phyloP scores from a whole-genome alignment of 225 moss, liverwort and hornwort species.

The Pleurozium schreberi region DNA sequence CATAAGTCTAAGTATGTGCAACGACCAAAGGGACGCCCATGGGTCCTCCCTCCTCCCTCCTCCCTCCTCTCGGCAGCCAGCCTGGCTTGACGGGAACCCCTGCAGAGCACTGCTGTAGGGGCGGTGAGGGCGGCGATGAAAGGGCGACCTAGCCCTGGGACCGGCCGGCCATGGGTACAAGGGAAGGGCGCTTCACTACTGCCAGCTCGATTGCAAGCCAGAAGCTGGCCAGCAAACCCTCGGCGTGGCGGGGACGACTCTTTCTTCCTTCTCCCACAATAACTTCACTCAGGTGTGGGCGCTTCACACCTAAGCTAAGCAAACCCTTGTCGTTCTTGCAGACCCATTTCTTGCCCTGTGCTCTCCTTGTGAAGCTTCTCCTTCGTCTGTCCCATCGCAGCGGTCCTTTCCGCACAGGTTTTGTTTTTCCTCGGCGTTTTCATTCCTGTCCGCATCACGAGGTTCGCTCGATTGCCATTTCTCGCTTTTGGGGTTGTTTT shows the following conservation, averaged over 20 bases:
- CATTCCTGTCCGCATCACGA: neutral
- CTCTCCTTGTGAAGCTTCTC: neutral
- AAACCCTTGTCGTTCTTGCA: neutral
- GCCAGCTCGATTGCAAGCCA: neutral
- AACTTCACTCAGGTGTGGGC: neutral
- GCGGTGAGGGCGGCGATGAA: neutral
- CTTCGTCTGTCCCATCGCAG: neutral
- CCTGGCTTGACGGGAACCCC: neutral
- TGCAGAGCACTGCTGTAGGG: neutral
- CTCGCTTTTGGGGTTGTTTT: neutral
- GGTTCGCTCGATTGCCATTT: neutral
- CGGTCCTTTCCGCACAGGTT: neutral
- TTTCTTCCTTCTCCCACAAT: neutral
- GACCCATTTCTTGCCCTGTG: neutral
- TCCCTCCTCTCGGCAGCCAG: neutral
- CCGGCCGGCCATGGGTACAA: neutral
- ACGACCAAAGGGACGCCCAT: neutral
- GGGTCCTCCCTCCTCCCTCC: neutral
- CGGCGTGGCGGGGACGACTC: neutral
- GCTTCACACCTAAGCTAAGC: neutral
- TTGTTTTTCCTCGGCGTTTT: neutral
- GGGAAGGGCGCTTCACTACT: neutral
- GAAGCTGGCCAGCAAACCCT: neutral
- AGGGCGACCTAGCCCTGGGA: neutral
- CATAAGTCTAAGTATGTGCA: neutral